Base-by-base conservation (phyloP, 1,284 basidiomycete species). In the Ganoderma sp. region DNA sequence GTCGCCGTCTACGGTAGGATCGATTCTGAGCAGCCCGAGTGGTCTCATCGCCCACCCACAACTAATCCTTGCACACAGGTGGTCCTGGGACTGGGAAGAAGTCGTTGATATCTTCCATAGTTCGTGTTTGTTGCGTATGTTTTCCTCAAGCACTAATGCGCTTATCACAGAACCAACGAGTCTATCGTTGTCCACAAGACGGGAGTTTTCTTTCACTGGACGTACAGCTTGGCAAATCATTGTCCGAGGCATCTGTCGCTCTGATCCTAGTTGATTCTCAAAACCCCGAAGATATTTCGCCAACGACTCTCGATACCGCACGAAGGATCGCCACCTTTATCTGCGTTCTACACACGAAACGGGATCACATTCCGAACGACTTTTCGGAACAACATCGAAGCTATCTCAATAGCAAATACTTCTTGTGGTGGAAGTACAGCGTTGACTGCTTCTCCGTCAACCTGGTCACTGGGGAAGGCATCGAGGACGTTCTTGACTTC, bases 311-410 rank as follows among this genome's bases (percentile, higher is more conserved):
- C 15, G 37, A 43, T 25, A 8, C 32, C n/a, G 63, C 64, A 14
- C 54, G 61, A 22, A 15, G 28, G n/a, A 42, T 22, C 2, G 52
- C 67, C 14, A 9, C 14, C 17, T 41, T 12, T 9, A 50, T 25
- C 17, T 62, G 41, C 25, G 3, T 65, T 25, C 17, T 68, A 1
- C 57, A 58, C 60, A 68, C 67, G n/a, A 68, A 62, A 28, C 37
- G 34, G 25, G 67, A 67, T 59, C 34, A 57, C 25, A n/a, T 67
- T 48, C 62, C 63, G 4, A 9, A 41, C 22, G 58, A 67, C 52
- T 45, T 34, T 25, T 67, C 59, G 5, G 15, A 41, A 9, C 17
- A 10, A 22, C 63, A 54, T 3, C 14, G 56, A 32, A 25, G 37
- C 7, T 61, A 60, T 22, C 62, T 63, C 34, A 15, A 9, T 28